Evolutionary conservation across 345 rosid genomes (phyloP).

Genomic region (Diplotaxis tenuifolia): DNA sequence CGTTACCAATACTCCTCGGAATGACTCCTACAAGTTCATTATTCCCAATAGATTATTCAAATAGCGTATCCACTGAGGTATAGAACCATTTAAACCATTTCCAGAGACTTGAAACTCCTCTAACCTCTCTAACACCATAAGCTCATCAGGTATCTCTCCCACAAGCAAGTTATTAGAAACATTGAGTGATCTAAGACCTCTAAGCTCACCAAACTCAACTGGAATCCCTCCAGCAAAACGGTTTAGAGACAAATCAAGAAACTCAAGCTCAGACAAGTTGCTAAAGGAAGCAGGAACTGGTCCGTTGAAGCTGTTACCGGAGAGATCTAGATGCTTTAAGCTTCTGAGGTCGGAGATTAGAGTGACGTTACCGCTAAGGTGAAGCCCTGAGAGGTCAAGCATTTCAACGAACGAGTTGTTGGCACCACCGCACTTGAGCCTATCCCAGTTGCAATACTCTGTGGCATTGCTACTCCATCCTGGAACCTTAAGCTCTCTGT

Average conservation of each 20-base stretch:
- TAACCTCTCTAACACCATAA: constrained; percentile 54
- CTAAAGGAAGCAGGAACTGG: constrained; percentile 64
- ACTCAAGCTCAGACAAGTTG: constrained; percentile 62
- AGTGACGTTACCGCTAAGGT: constrained; percentile 73
- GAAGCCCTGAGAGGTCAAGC: constrained; percentile 76
- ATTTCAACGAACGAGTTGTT: constrained; percentile 64
- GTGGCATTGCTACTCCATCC: constrained; percentile 78
- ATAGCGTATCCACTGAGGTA: constrained; percentile 75
- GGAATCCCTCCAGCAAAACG: constrained; percentile 71
- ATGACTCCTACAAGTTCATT: constrained; percentile 74
- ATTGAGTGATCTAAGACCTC: constrained; percentile 53
- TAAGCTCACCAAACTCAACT: constrained; percentile 53
- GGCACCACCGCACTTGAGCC: constrained; percentile 59
- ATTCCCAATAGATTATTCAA: constrained; percentile 72
- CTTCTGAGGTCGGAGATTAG: constrained; percentile 66
- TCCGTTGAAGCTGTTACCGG: constrained; percentile 70
- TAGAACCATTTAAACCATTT: constrained; percentile 66
- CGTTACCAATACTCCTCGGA: constrained; percentile 75
- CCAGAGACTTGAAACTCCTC: constrained; percentile 66
- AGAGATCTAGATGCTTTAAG: constrained; percentile 60
- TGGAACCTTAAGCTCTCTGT: constrained; percentile 65
- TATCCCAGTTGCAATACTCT: constrained; percentile 73
- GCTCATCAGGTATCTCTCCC: constrained; percentile 65
- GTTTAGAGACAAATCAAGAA: constrained; percentile 73
- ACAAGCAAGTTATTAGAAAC: constrained; percentile 64